phyloP scores from a whole-genome alignment of 1,139 yeast species.

The Sugiyamaella castrensis region DNA sequence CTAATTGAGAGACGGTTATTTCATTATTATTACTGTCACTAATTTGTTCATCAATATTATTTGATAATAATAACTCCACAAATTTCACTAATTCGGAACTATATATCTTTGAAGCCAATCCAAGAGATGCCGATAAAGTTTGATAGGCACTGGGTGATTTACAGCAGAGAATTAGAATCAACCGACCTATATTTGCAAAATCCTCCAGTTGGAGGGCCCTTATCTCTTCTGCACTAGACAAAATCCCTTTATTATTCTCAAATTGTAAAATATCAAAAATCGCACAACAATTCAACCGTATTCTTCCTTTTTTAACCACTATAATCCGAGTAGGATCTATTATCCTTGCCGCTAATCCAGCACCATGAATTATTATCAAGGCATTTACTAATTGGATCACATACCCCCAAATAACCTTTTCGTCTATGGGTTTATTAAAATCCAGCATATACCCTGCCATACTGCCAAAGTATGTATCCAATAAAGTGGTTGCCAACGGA shows the following conservation, averaged over 20 bases:
- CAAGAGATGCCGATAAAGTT: conserved; percentile 22
- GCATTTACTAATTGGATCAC: conserved; percentile 72
- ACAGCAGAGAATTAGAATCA: conserved; percentile 55
- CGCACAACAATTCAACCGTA: conserved; percentile 71
- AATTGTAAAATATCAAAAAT: conserved; percentile 61
- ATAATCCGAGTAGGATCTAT: conserved; percentile 67
- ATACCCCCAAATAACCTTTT: conserved; percentile 70
- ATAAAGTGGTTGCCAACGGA: conserved; percentile 60
- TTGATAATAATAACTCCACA: conserved; percentile 10
- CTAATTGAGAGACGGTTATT: conserved; percentile 13
- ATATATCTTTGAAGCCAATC: conserved; percentile 21
- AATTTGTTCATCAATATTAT: conserved; percentile 9
- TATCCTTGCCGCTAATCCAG: conserved; percentile 60
- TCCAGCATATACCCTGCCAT: conserved; percentile 24
- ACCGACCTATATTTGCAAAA: conserved; percentile 52
- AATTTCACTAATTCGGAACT: conserved; percentile 23
- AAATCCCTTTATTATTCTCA: conserved; percentile 30
- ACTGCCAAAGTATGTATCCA: conserved; percentile 51
- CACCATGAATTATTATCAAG: conserved; percentile 52
- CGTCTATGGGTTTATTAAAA: conserved; percentile 44
- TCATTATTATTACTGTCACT: conserved; percentile 13
- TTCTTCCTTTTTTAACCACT: conserved; percentile 65
- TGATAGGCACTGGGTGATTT: conserved; percentile 32
- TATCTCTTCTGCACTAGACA: conserved; percentile 27
- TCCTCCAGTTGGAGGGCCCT: conserved; percentile 51